Evolutionary conservation across 192 early-diverging fungal genomes (phyloP).

Genomic region (Gryganskiella cystojenkinii): DNA sequence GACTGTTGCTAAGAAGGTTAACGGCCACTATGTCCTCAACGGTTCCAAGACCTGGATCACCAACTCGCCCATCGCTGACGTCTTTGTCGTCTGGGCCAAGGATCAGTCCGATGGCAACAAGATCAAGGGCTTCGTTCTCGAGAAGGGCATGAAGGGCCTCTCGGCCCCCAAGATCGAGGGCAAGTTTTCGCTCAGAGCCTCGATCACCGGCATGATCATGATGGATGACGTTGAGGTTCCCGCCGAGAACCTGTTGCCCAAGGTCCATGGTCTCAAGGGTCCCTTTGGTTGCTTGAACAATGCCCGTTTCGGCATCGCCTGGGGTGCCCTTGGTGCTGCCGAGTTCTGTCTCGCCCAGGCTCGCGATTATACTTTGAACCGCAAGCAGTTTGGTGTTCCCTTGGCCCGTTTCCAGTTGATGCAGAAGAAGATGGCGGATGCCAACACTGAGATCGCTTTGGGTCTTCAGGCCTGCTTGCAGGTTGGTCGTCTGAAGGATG

Average conservation of each 20-base stretch:
- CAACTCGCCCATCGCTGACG: constrained; percentile 97
- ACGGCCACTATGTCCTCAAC: constrained; percentile 79
- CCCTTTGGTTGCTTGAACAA: constrained; percentile 99
- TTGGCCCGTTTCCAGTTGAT: constrained; percentile 94
- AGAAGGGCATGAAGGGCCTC: constrained; percentile 95
- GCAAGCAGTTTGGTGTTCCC: constrained; percentile 94
- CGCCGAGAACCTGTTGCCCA: constrained; percentile 89
- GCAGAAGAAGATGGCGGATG: constrained; percentile 97
- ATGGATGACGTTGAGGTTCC: constrained; percentile 98
- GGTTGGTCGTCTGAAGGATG: constrained; percentile 94
- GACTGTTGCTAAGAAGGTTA: constrained; percentile 82
- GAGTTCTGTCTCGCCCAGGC: constrained; percentile 92
- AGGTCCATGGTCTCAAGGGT: constrained; percentile 91
- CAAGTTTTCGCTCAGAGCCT: constrained; percentile 95
- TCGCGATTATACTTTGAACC: constrained; percentile 88
- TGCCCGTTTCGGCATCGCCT: constrained; percentile 95
- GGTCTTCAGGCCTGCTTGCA: constrained; percentile 90
- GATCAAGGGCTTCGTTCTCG: constrained; percentile 95
- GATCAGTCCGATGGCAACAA: constrained; percentile 75
- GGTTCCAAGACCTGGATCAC: constrained; percentile 99
- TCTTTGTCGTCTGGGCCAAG: constrained; percentile 98
- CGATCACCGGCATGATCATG: constrained; percentile 97
- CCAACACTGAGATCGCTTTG: constrained; percentile 91
- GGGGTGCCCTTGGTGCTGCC: constrained; percentile 96
- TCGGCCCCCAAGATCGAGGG: constrained; percentile 91